Base-by-base conservation (phyloP, 805 yeast species). In the Metschnikowia gelsemii region DNA sequence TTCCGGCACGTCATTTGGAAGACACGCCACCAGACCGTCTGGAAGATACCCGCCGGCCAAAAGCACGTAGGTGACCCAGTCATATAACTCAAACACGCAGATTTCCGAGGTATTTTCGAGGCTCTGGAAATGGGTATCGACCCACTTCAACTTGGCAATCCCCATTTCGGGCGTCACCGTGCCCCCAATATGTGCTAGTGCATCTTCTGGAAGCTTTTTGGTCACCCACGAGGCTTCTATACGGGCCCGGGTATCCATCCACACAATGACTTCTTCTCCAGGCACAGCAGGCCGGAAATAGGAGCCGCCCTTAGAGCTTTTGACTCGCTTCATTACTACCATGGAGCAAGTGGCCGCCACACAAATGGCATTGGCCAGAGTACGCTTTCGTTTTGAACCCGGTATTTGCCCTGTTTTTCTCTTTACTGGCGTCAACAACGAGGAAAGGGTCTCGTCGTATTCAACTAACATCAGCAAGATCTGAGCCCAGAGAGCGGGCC, bases 301-400 rank as follows among this genome's bases (percentile, higher is more conserved):
- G 16, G 34, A 50, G 12, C 58, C 38, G 14, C 40, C 36, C 8
- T 52, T 54, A 2, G 43, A 45, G 1, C 38, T 40, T 1, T 27
- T 28, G 2, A 50, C 42, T 22, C 53, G 54, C 40, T 53, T 49
- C 51, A 66, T 57, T 1, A 78, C 76, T 8, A 75, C 83, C 66
- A 78, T 61, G 0, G 84, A 79, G 45, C 85, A 79, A 1, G 85
- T 79, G 3, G 84, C 83, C 2, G 78, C 70, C 5, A 75, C 66
- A 5, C 68, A 22, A 70, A 55, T 27, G 5, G 45, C 35, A 19
- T 23, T 26, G 11, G 24, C 23, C 7, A 24, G 30, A 8, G n/a
- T 9, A 14, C 11, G n/a, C 12, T 19, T 8, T 16, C 7, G 20
- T 12, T 8, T 3, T 19, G 32, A 8, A 8, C 30, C 11, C 27